Evolutionary conservation across 1,284 basidiomycete species (phyloP).

Genomic region (Microbotryum lychnidis-dioicae): DNA sequence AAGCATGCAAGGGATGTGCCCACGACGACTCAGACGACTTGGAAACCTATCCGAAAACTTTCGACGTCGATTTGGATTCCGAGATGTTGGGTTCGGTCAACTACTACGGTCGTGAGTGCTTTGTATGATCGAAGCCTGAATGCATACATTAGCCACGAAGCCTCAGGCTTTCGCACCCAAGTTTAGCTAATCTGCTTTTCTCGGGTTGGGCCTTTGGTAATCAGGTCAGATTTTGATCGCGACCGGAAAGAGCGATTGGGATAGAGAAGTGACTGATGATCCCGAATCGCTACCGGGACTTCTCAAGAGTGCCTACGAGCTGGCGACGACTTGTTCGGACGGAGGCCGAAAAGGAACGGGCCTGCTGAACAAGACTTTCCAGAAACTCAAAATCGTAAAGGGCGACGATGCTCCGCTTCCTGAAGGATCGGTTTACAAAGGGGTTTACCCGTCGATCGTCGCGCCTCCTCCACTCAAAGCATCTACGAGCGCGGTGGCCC

Average conservation of each 20-base stretch:
- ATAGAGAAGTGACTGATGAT: conserved; percentile 23
- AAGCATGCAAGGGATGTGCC: conserved; percentile 19
- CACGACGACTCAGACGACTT: conserved; percentile 14
- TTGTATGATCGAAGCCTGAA: conserved; percentile 3
- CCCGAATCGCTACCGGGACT: conserved; percentile 5
- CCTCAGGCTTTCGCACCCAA: no score
- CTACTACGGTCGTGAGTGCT: conserved; percentile 60
- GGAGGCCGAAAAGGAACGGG: not conserved
- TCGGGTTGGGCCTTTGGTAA: not conserved
- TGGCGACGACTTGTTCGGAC: not conserved
- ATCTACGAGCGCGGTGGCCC: no score
- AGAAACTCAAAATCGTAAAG: conserved; percentile 30
- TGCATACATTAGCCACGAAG: conserved; percentile 13
- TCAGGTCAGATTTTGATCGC: conserved; percentile 64
- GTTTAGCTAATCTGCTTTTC: not conserved
- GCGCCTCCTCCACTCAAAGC: no score
- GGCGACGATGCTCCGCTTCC: conserved; percentile 6
- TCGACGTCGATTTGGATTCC: conserved; percentile 28
- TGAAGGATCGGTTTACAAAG: not conserved
- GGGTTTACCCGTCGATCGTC: conserved; percentile 5
- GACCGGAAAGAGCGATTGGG: conserved; percentile 57
- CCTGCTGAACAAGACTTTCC: conserved; percentile 13
- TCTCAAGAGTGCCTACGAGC: conserved; percentile 6
- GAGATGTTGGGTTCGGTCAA: conserved; percentile 66
- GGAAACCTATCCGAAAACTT: conserved; percentile 15